Conservation (phyloP, 139 green algal species). For the Zygnema cylindricum region DNA sequence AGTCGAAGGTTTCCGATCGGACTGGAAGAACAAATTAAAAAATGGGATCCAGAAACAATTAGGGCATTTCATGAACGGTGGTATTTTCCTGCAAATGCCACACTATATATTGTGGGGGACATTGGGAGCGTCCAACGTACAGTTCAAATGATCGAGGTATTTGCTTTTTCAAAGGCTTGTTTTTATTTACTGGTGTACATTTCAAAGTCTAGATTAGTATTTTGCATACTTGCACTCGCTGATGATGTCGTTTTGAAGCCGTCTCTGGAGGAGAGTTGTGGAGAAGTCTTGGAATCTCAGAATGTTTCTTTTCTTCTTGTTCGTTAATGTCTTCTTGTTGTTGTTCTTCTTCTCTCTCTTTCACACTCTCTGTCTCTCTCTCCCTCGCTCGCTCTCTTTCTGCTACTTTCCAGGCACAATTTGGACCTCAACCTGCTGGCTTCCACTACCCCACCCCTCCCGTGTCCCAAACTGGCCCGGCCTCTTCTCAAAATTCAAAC, state of each 20-base stretch:
- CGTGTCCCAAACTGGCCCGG: too few species aligned
- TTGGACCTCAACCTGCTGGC: slow-evolving; percentile 40
- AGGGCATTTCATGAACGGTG: slow-evolving; percentile 88
- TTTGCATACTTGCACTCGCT: too few species aligned
- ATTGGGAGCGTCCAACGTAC: slow-evolving; percentile 66
- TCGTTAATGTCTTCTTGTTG: neutral
- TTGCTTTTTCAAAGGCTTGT: too few species aligned
- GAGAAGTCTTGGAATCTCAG: too few species aligned
- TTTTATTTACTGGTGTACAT: neutral
- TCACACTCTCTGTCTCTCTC: neutral
- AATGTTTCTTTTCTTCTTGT: slow-evolving; percentile 12
- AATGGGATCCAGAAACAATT: slow-evolving; percentile 80
- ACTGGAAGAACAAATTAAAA: slow-evolving; percentile 89
- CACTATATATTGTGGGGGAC: slow-evolving; percentile 96
- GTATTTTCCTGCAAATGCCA: slow-evolving; percentile 98
- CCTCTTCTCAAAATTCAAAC: too few species aligned
- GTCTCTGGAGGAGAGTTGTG: too few species aligned
- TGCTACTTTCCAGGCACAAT: slow-evolving; percentile 35
- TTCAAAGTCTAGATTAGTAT: too few species aligned
- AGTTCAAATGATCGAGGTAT: slow-evolving; percentile 62
- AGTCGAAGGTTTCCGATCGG: slow-evolving; percentile 96
- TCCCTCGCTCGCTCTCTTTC: neutral
- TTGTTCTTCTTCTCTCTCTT: neutral
- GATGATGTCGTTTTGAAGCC: too few species aligned
- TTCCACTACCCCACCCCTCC: too few species aligned